Percentiles rank a stretch among this genome's conserved stretches.
Evolutionary conservation across 2,329 filamentous ascomycete genomes (phyloP).

Genomic region (Fusarium chaquense): DNA sequence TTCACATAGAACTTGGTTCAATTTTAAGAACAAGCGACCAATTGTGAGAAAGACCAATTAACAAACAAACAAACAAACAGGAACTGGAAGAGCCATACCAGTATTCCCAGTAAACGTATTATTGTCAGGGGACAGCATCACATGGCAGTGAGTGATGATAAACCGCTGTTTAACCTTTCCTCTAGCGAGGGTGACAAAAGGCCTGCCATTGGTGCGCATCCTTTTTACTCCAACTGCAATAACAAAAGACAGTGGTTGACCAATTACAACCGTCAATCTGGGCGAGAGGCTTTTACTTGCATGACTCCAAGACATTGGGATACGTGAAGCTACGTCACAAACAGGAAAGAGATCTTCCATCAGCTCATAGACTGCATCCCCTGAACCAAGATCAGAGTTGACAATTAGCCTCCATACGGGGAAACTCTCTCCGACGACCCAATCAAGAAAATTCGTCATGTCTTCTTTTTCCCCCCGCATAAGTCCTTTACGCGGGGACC

Average conservation of each 20-base stretch:
- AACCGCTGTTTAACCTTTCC: background rate
- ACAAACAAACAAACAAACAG: background rate
- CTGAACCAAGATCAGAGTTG: background rate
- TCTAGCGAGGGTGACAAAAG: background rate
- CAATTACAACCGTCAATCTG: background rate
- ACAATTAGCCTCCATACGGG: conserved; percentile 1
- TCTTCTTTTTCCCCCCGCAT: conserved; percentile 19
- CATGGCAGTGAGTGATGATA: background rate
- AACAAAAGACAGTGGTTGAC: background rate
- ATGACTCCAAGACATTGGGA: background rate
- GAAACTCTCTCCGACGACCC: conserved; percentile 12
- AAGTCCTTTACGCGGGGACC: conserved; percentile 23
- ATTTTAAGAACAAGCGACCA: too few relatives aligned
- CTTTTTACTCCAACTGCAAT: background rate
- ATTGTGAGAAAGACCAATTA: background rate
- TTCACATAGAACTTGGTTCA: too few relatives aligned
- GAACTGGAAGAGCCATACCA: background rate
- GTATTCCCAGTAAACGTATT: background rate
- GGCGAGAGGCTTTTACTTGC: background rate
- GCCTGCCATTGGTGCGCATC: conserved; percentile 20
- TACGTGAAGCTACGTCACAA: conserved; percentile 1
- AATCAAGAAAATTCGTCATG: conserved; percentile 15
- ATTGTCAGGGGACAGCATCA: background rate
- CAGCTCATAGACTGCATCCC: background rate
- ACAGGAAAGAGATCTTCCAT: conserved; percentile 15